Conservation (phyloP, 371 early-diverging fungal genomes). For the Actinomortierella wolfii region DNA sequence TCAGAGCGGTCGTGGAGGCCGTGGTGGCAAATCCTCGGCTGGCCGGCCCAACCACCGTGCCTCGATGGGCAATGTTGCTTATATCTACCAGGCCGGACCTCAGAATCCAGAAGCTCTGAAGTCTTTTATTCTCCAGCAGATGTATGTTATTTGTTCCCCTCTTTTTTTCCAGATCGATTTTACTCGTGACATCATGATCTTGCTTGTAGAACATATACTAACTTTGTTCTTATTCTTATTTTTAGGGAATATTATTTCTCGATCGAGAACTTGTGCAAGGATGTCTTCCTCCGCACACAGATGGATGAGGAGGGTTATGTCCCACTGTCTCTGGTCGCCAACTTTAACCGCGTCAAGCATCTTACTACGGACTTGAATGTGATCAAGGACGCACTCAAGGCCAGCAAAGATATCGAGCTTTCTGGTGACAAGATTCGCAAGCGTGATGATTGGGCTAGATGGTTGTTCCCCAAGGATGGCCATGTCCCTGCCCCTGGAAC, state of each 20-base stretch:
- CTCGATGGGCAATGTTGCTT: conserved; percentile 45
- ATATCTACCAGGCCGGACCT: conserved; percentile 24
- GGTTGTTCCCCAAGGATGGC: conserved; percentile 68
- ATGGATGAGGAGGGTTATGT: conserved; percentile 88
- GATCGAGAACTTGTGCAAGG: conserved; percentile 92
- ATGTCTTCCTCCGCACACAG: conserved; percentile 88
- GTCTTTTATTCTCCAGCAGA: conserved; percentile 62
- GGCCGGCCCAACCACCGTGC: conserved; percentile 34
- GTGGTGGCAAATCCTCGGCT: conserved; percentile 45
- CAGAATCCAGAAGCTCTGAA: conserved; percentile 60
- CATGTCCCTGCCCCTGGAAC: conserved; percentile 18
- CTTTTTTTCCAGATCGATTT: too few relatives aligned
- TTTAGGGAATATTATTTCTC: conserved; percentile 91
- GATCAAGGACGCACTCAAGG: conserved; percentile 63
- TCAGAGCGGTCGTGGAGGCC: conserved; percentile 47
- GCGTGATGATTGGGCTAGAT: conserved; percentile 77
- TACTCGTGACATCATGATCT: too few relatives aligned
- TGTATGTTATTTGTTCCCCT: conserved; percentile 51
- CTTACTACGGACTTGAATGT: conserved; percentile 67
- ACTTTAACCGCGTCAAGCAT: conserved; percentile 87
- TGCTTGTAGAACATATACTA: too few relatives aligned
- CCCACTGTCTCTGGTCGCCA: conserved; percentile 70
- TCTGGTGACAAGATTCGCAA: conserved; percentile 68
- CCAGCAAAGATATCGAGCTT: conserved; percentile 64
- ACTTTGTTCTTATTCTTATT: not conserved